Base-by-base conservation (phyloP, 1,139 yeast species). In the Taphrina confusa region DNA sequence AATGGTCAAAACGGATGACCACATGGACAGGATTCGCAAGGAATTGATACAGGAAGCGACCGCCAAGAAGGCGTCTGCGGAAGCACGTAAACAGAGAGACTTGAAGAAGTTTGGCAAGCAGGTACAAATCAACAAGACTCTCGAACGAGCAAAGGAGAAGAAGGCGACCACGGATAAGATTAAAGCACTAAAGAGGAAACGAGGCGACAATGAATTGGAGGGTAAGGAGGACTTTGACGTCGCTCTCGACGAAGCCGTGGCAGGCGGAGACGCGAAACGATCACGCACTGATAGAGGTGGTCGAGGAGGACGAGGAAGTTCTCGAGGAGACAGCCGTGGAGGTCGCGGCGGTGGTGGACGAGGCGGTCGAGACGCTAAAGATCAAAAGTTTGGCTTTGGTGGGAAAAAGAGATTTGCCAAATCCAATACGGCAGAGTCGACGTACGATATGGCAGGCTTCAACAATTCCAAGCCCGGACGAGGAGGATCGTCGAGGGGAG, bases 1-100 rank as follows among this genome's bases (percentile, higher is more conserved):
- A 75, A 92, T 92, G 99, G 88, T 90, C 65, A 92, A 92, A 77
- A 85, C 91, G 63, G 99, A 92, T 73, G 97, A 90, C 73, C 99
- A 92, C 74, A 92, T 92, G 99, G 97, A 90, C 71, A 88, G 83
- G 74, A 49, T 92, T 69, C 90, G 89, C 79, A 78, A 78, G 71
- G 89, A 88, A 74, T 79, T 92, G 68, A 78, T 90, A 49, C 81
- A 82, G 64, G 96, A 89, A 71, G 97, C 95, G 57, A 86, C 94
- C 36, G 85, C 87, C 70, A 88, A 87, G 81, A 87, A 87, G 75
- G 97, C 96, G 1, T 80, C 90, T 54, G 94, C 88, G 73, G 97
- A 90, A 61, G 96, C 97, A 36, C 87, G 87, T 77, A 86, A 86
- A 74, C 97, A 92, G 77, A 85, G 98, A 75, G 86, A 86, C 66